A percentile compares a stretch with the other conserved stretches of the same genome.
phyloP scores from a whole-genome alignment of 805 yeast genomes.

The Monosporozyma aerobia region DNA sequence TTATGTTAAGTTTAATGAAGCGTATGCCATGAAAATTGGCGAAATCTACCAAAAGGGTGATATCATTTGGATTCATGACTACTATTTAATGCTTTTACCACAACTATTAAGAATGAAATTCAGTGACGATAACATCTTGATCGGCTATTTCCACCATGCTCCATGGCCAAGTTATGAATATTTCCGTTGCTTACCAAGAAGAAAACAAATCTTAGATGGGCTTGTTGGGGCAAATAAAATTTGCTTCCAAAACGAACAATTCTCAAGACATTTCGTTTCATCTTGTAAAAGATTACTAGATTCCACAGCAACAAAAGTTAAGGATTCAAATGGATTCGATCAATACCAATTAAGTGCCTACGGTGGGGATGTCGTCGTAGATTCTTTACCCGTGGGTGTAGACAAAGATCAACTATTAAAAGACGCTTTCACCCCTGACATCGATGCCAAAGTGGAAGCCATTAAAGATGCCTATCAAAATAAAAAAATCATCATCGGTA shows the following conservation, averaged over 20 bases:
- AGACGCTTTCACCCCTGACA: constrained; percentile 39
- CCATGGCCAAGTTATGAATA: constrained; percentile 96
- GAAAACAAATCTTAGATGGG: constrained; percentile 78
- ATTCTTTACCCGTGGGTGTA: constrained; percentile 81
- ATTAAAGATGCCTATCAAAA: constrained; percentile 54
- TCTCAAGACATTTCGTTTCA: constrained; percentile 83
- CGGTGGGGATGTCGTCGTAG: constrained; percentile 68
- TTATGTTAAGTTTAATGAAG: constrained; percentile 84
- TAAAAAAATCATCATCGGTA: constrained; percentile 78
- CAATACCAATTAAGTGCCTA: constrained; percentile 47
- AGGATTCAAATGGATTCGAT: constrained; percentile 22
- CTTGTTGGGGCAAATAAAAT: constrained; percentile 82
- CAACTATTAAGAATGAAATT: constrained; percentile 71
- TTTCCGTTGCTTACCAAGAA: constrained; percentile 77
- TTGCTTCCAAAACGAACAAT: constrained; percentile 78
- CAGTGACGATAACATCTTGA: constrained; percentile 40
- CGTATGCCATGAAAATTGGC: constrained; percentile 71
- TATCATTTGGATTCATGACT: constrained; percentile 87
- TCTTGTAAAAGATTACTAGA: constrained; percentile 86
- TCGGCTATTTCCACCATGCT: constrained; percentile 74
- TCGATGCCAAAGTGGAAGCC: constrained; percentile 56
- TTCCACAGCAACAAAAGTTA: constrained; percentile 45
- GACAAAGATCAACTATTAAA: constrained; percentile 60
- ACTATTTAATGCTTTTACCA: constrained; percentile 72
- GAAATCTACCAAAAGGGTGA: constrained; percentile 79